Conservation (phyloP, 202 grass and related monocot species). For the Bolboschoenoplectus hybrid region DNA sequence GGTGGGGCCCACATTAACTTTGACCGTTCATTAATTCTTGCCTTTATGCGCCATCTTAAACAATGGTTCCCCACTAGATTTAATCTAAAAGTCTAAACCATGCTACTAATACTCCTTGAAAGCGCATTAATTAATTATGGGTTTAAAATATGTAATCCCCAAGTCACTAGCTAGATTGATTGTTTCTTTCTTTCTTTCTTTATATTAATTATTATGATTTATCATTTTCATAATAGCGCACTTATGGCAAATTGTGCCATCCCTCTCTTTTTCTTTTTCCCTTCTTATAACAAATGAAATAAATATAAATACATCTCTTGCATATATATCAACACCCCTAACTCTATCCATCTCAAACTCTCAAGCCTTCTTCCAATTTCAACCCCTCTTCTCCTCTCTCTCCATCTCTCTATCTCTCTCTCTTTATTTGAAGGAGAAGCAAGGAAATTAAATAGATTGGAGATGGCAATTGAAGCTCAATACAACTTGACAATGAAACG, state of each 20-base stretch:
- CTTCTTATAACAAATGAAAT: not conserved
- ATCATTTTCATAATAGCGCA: slow-evolving; percentile 35
- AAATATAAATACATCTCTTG: slow-evolving; percentile 30
- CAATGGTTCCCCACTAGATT: not conserved
- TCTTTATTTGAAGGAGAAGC: not conserved
- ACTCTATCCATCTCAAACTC: not conserved
- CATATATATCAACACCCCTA: not conserved
- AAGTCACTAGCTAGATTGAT: slow-evolving; percentile 28
- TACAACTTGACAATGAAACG: slow-evolving; percentile 46
- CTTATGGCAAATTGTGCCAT: slow-evolving; percentile 30
- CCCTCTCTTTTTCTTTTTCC: slow-evolving; percentile 15
- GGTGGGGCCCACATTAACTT: slow-evolving; percentile 24
- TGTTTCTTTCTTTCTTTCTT: slow-evolving; percentile 9
- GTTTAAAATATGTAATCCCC: slow-evolving; percentile 21
- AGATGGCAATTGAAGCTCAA: slow-evolving; percentile 57
- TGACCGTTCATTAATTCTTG: slow-evolving; percentile 10
- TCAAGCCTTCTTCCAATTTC: not conserved
- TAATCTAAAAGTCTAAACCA: slow-evolving; percentile 29
- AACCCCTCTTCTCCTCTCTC: not conserved
- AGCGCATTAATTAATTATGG: slow-evolving; percentile 23
- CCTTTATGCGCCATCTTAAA: slow-evolving; percentile 30
- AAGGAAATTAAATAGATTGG: not conserved
- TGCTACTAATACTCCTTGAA: not conserved
- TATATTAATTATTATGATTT: not conserved
- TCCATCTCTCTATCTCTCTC: not conserved